Conservation (phyloP, 495 filamentous ascomycete species). For the Penicillium paxilli region DNA sequence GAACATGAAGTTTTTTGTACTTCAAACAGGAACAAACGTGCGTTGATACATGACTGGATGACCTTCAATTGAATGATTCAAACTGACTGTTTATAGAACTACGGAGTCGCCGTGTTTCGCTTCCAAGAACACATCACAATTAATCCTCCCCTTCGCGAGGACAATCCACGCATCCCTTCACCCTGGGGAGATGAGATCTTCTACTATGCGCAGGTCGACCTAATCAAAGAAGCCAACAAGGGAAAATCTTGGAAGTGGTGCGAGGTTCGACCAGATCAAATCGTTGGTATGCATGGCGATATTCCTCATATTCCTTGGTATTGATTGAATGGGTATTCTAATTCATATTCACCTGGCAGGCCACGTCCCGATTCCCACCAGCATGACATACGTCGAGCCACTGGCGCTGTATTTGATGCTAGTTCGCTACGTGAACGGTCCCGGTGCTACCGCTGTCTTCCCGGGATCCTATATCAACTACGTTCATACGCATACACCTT, state of each 20-base stretch:
- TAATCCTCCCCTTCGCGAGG: constrained; percentile 34
- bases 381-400: constrained; percentile 39
- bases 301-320: constrained; percentile 33
- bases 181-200: constrained; percentile 39
- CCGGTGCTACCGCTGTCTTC: constrained; percentile 27
- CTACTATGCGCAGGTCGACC: constrained; percentile 46
- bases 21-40: too few species aligned
- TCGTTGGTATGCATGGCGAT: constrained; percentile 51
- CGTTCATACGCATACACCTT: constrained; percentile 26
- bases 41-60: too few species aligned
- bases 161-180: constrained; percentile 37
- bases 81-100: too few species aligned
- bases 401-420: constrained; percentile 39
- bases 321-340: too few species aligned
- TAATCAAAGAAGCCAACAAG: constrained; percentile 26
- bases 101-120: too few species aligned
- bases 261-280: constrained; percentile 43
- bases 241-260: constrained; percentile 38
- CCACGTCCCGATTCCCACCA: too few species aligned
- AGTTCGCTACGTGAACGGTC: constrained; percentile 24
- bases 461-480: constrained; percentile 29
- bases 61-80: too few species aligned
- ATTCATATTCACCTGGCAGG: too few species aligned
- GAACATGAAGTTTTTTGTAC: too few species aligned
- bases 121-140: constrained; percentile 30